A percentile compares a stretch with the other conserved stretches of the same genome.
Conservation (phyloP, 495 filamentous ascomycete genomes). For the Ascobolus immersus region DNA sequence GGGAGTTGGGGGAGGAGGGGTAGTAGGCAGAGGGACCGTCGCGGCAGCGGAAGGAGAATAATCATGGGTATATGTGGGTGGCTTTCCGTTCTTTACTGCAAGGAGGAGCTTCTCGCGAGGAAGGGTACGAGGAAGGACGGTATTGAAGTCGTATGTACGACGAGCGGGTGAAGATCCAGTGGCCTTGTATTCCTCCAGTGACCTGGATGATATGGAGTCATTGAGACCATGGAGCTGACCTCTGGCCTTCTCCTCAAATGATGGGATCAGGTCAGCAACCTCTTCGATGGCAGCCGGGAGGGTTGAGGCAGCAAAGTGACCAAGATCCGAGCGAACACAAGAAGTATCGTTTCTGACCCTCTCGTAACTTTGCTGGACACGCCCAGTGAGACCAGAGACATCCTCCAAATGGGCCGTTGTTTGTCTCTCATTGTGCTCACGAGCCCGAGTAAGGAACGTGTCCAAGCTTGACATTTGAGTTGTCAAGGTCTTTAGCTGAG, state of each 20-base stretch:
- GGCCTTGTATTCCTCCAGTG: slow-evolving; percentile 48
- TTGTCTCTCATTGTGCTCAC: slow-evolving; percentile 55
- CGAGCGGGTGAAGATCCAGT: slow-evolving; percentile 76
- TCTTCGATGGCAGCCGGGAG: background rate
- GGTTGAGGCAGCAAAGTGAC: background rate
- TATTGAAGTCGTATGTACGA: slow-evolving; percentile 47
- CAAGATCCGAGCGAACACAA: background rate
- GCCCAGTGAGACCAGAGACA: too few species aligned
- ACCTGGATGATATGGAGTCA: slow-evolving; percentile 29
- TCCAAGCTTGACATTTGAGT: slow-evolving; percentile 70
- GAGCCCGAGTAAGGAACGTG: slow-evolving; percentile 65
- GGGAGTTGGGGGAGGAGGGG: too few species aligned
- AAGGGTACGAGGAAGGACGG: slow-evolving; percentile 48
- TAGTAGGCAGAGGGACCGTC: too few species aligned
- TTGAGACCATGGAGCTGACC: slow-evolving; percentile 46
- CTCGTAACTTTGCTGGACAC: too few species aligned
- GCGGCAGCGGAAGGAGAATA: too few species aligned
- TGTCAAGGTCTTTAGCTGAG: slow-evolving; percentile 65
- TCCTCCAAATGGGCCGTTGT: too few species aligned
- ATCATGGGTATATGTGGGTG: too few species aligned
- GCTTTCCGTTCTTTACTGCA: too few species aligned
- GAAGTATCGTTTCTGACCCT: background rate
- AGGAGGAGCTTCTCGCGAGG: slow-evolving; percentile 42
- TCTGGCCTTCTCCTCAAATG: slow-evolving; percentile 33
- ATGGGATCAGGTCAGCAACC: slow-evolving; percentile 21